A percentile compares a stretch with the other conserved stretches of the same genome.
Conservation (phyloP, 1,139 yeast species). For the Kazachstania sp. region DNA sequence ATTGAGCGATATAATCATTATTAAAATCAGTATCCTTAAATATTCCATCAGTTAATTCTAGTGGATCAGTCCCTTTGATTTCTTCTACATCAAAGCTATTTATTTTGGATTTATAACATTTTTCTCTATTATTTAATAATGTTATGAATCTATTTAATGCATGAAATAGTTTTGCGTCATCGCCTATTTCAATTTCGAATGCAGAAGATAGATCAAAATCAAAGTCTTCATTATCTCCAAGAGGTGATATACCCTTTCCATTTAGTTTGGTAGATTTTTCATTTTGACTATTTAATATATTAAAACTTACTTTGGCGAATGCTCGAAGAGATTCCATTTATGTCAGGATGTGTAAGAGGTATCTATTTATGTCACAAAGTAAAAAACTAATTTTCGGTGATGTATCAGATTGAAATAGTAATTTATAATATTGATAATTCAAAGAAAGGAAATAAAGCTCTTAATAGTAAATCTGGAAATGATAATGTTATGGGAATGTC, state of each 20-base stretch:
- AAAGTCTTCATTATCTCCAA: background rate
- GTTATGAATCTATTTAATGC: constrained; percentile 22
- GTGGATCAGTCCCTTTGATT: background rate
- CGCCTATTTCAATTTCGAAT: constrained; percentile 4
- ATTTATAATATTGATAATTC: too few relatives aligned
- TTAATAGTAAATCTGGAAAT: too few relatives aligned
- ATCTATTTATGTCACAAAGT: too few relatives aligned
- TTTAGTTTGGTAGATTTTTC: background rate
- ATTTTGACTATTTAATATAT: constrained; percentile 2
- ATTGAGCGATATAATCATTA: constrained; percentile 12
- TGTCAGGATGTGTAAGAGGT: too few relatives aligned
- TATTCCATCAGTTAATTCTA: background rate
- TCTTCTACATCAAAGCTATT: background rate
- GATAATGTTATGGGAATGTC: too few relatives aligned
- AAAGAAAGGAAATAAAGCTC: too few relatives aligned
- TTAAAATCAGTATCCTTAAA: constrained; percentile 1
- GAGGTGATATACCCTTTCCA: background rate
- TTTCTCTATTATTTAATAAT: constrained; percentile 14
- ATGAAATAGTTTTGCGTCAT: constrained; percentile 19
- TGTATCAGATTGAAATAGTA: too few relatives aligned
- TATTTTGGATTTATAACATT: background rate
- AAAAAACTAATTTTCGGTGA: too few relatives aligned
- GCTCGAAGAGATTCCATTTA: constrained; percentile 11
- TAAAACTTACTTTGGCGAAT: constrained; percentile 6
- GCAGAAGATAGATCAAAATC: background rate